These are phyloP conservation scores for Cladosporium cucumerinum DNA, from an alignment of 2,329 filamentous ascomycete genomes.

Conservation along the genomic window DNA sequence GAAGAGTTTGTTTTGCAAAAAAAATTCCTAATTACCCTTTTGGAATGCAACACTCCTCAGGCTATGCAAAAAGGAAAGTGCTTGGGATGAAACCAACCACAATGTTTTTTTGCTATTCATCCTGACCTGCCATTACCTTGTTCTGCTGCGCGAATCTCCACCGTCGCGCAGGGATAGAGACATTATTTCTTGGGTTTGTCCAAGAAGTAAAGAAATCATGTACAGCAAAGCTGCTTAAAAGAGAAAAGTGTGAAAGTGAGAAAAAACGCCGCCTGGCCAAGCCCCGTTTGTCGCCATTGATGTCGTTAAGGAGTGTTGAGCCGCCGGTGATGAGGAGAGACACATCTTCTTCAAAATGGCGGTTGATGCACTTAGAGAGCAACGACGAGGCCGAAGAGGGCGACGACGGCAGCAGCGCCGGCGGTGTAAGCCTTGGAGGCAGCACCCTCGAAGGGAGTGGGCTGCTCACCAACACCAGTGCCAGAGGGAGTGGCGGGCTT, in stretches of 20 bases:
- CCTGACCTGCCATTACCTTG: conserved; percentile 4
- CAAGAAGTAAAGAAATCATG: conserved; percentile 5
- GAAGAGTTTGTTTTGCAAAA: neutral
- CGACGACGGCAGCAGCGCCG: conserved; percentile 29
- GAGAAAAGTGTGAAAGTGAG: neutral
- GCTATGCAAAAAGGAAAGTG: conserved; percentile 6
- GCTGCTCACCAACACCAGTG: conserved; percentile 1
- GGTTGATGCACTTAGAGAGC: conserved; percentile 6
- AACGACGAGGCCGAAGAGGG: conserved; percentile 9
- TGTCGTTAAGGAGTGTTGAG: neutral
- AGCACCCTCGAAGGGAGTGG: conserved; percentile 15
- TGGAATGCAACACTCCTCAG: conserved; percentile 1
- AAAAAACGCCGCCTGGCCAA: neutral
- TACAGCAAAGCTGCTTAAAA: conserved; percentile 10
- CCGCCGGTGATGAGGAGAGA: neutral
- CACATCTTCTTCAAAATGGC: neutral
- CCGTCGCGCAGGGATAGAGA: neutral
- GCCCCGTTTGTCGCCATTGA: neutral
- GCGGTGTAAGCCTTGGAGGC: conserved; percentile 11
- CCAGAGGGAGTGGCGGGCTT: conserved; percentile 11
- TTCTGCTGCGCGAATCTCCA: neutral
- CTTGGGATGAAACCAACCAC: neutral
- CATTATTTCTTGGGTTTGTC: neutral
- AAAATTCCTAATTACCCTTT: conserved; percentile 3
- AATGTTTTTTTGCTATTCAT: neutral